Evolutionary conservation across 2,329 filamentous ascomycete species (phyloP), one percentile per base, ranked within the genome.

Genomic region (Alternaria metachromatica): DNA sequence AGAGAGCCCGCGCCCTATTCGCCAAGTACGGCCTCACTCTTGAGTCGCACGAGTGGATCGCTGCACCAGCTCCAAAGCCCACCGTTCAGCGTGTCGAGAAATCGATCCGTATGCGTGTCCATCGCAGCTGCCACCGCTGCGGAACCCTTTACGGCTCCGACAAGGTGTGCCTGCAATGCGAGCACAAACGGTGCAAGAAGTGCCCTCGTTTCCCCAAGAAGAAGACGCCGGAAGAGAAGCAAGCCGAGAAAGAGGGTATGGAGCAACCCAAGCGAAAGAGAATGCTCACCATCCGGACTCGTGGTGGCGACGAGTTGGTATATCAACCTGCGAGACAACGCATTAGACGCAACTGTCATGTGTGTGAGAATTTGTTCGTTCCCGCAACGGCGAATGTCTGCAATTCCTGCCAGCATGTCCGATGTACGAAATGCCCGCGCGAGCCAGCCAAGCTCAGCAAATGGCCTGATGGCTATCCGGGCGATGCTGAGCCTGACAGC

Each of bases 91-190:
- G 91, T 46, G 86, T 92, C 58, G 89, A 93, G 78, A 93, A 92
- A 82, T 87, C 90, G 12, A 91, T 93, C 69, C 89, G 91, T 62
- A 91, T 94, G 87, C 89, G 92, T 58, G 87, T 94, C 57, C 91
- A 92, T 78, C 88, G 90, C 70, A 90, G 87, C 66, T 97, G 94
- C 80, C 94, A 97, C 81, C 86, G 88, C 70, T 97, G 94, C 83
- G 87, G 89, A 62, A 88, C 90, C 13, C 87, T 87, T 23, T 97
- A 95, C 78, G 90, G 91, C 60, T 80, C 87, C 20, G 87, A 90
- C 72, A 93, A 90, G 81, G 85, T 90, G 63, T 97, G 94, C 80
- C 80, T 86, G 68, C 88, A 87, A 69, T 97, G 94, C 82, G 86
- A 91, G 71, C 94, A 97, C 81, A 84, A 84, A 50, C 88, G 92